These are phyloP conservation scores for Aspergillus pseudoglaucus DNA, from an alignment of 2,329 filamentous ascomycete genomes.

Conservation along the genomic window DNA sequence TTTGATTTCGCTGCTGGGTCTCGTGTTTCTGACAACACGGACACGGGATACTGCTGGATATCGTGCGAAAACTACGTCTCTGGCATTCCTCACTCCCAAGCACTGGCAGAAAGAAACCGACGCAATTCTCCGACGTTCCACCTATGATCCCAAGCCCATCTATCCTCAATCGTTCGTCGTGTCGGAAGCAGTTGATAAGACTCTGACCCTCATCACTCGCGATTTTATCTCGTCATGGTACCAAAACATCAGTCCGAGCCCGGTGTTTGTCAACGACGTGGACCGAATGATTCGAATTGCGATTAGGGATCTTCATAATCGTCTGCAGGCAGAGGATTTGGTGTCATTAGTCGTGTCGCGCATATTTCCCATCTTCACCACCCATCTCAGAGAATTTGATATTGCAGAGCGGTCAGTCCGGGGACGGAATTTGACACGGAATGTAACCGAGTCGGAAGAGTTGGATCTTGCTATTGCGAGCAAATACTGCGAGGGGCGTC, in stretches of 20 bases:
- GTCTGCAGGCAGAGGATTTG: slow-evolving; percentile 69
- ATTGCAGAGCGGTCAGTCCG: slow-evolving; percentile 81
- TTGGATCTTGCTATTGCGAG: slow-evolving; percentile 90
- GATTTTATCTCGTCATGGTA: slow-evolving; percentile 93
- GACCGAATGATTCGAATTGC: slow-evolving; percentile 72
- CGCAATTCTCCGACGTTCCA: slow-evolving; percentile 57
- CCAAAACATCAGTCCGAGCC: slow-evolving; percentile 70
- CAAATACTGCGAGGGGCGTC: slow-evolving; percentile 80
- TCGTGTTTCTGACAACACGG: slow-evolving; percentile 54
- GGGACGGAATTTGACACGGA: slow-evolving; percentile 79
- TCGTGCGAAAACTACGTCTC: slow-evolving; percentile 38
- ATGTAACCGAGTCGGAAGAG: slow-evolving; percentile 93
- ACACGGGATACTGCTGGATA: slow-evolving; percentile 30
- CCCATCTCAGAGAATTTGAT: slow-evolving; percentile 84
- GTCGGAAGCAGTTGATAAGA: slow-evolving; percentile 69
- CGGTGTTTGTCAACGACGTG: slow-evolving; percentile 77
- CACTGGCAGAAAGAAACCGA: slow-evolving; percentile 66
- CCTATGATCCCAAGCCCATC: slow-evolving; percentile 63
- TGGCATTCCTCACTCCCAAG: slow-evolving; percentile 55
- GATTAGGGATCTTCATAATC: slow-evolving; percentile 63
- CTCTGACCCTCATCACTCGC: slow-evolving; percentile 68
- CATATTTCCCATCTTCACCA: slow-evolving; percentile 79
- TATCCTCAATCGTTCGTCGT: slow-evolving; percentile 71
- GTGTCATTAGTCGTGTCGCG: slow-evolving; percentile 76
- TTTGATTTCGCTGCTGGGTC: slow-evolving; percentile 48